Percentiles rank a stretch among this genome's conserved stretches.
These are phyloP conservation scores for Boletus bicolor DNA, from an alignment of 768 basidiomycete genomes.

Conservation along the genomic window DNA sequence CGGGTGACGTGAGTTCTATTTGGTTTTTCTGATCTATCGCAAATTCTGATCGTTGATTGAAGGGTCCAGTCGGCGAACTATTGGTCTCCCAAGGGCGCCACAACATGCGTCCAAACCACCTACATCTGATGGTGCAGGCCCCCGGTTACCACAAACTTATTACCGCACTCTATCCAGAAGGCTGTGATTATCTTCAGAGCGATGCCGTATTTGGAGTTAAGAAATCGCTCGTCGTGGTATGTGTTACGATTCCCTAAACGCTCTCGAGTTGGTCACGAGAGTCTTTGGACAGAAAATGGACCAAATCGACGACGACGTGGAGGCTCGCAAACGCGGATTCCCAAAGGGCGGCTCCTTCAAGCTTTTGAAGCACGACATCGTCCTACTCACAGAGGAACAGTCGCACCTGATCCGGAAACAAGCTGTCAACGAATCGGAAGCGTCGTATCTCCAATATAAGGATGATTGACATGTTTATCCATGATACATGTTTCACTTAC, in stretches of 20 bases:
- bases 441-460: background rate
- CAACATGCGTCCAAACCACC: constrained; percentile 74
- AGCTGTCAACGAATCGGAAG: constrained; percentile 11
- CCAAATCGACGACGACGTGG: constrained; percentile 48
- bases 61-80: constrained; percentile 72
- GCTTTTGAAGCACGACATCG: constrained; percentile 45
- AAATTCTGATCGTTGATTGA: constrained; percentile 9
- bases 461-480: background rate
- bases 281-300: constrained; percentile 43
- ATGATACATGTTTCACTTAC: background rate
- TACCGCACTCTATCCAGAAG: constrained; percentile 74
- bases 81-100: constrained; percentile 59
- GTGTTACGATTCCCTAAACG: constrained; percentile 20
- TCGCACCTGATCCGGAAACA: constrained; percentile 30
- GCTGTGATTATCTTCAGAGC: constrained; percentile 60
- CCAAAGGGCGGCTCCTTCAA: constrained; percentile 45
- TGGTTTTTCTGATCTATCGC: constrained; percentile 1
- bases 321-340: constrained; percentile 53
- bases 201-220: constrained; percentile 85
- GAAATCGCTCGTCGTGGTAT: constrained; percentile 69
- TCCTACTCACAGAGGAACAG: constrained; percentile 43
- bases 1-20: constrained; percentile 50
- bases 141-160: constrained; percentile 68
- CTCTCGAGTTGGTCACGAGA: background rate
- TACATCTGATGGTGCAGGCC: constrained; percentile 72